These are phyloP conservation scores for Ustulina deusta DNA, from an alignment of 2,329 filamentous ascomycete genomes.

Conservation along the genomic window DNA sequence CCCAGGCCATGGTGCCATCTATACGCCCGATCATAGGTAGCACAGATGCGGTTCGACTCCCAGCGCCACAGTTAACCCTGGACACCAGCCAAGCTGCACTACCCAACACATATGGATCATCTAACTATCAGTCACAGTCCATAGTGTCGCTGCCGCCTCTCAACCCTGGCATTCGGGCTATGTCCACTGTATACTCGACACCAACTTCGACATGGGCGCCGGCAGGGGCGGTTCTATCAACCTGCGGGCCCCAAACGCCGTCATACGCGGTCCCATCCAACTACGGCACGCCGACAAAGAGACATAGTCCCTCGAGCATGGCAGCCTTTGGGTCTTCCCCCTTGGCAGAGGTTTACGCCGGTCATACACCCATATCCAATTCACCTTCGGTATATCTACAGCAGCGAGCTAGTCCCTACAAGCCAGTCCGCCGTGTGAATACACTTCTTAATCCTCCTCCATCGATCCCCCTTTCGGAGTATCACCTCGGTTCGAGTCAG, in stretches of 20 bases:
- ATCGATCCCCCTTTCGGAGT: conserved; percentile 80
- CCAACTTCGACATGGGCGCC: conserved; percentile 57
- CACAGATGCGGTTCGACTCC: conserved; percentile 63
- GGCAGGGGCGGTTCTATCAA: conserved; percentile 50
- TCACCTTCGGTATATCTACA: conserved; percentile 90
- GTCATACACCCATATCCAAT: conserved; percentile 75
- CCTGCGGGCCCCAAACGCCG: conserved; percentile 51
- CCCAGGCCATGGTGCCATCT: conserved; percentile 43
- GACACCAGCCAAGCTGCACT: conserved; percentile 60
- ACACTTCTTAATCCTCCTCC: conserved; percentile 91
- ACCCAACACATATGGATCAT: conserved; percentile 49
- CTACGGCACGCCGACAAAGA: conserved; percentile 66
- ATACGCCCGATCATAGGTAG: conserved; percentile 41
- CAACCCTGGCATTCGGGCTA: conserved; percentile 72
- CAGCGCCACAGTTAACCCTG: conserved; percentile 77
- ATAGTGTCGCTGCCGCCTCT: conserved; percentile 72
- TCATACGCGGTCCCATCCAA: conserved; percentile 49
- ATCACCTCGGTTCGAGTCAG: conserved; percentile 75
- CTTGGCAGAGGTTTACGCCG: conserved; percentile 70
- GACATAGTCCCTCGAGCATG: conserved; percentile 63
- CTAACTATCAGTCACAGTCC: conserved; percentile 58
- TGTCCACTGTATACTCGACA: conserved; percentile 79
- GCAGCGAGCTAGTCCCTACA: conserved; percentile 91
- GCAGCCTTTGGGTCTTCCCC: conserved; percentile 75
- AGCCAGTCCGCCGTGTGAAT: conserved; percentile 88